phyloP scores from a whole-genome alignment of 257 asterid species.

The Solanum sitiens region DNA sequence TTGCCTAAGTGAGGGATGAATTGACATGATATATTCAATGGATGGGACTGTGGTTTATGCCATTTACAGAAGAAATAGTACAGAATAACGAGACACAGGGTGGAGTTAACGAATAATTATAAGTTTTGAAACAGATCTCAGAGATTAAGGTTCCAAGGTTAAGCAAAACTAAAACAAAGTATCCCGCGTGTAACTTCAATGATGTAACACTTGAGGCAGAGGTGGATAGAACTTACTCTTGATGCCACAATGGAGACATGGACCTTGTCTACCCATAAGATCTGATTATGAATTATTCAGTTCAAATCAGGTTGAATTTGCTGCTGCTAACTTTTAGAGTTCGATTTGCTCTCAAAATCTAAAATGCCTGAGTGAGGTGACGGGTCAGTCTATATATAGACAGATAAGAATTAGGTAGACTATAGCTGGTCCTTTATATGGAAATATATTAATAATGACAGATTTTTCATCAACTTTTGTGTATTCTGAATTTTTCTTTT shows the following conservation, averaged over 20 bases:
- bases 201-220: no score
- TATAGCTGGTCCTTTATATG: background rate
- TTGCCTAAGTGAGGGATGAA: no score
- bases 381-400: background rate
- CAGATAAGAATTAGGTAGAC: background rate
- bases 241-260: constrained; percentile 16
- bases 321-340: background rate
- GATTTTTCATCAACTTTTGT: background rate
- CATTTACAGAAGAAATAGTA: no score
- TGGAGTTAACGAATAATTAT: no score
- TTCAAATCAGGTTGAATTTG: background rate
- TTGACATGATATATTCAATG: no score
- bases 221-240: constrained; percentile 1
- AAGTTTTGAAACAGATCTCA: no score
- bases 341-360: background rate
- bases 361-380: background rate
- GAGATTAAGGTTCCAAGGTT: background rate
- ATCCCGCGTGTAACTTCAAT: background rate
- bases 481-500: background rate
- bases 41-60: no score
- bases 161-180: background rate
- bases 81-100: no score
- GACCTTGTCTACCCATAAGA: constrained; percentile 13
- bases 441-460: background rate
- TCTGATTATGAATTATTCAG: background rate